Evolutionary conservation across 2,329 filamentous ascomycete species (phyloP).

Genomic region (Sphaerulina vaccinii): DNA sequence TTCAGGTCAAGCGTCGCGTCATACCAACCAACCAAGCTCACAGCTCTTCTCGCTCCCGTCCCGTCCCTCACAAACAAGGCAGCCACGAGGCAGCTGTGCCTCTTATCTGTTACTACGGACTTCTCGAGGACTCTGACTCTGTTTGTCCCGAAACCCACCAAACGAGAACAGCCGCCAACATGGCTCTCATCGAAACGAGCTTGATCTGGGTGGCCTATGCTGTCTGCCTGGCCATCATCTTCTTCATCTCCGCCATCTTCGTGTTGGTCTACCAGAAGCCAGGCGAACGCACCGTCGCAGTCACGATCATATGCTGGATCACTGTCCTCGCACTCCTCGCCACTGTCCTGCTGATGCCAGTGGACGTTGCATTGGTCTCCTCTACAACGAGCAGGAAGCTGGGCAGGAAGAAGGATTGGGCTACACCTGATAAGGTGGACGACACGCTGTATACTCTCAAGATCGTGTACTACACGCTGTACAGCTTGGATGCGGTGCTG

Average conservation of each 20-base stretch:
- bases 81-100: background rate
- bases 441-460: slow-evolving; percentile 77
- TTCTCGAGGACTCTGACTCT: background rate
- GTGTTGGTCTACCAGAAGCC: slow-evolving; percentile 90
- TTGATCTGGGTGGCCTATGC: slow-evolving; percentile 95
- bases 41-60: no score
- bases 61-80: background rate
- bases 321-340: slow-evolving; percentile 85
- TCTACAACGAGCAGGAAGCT: slow-evolving; percentile 74
- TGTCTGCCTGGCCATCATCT: slow-evolving; percentile 72
- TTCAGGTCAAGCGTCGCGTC: no score
- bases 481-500: slow-evolving; percentile 85
- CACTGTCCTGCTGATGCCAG: slow-evolving; percentile 86
- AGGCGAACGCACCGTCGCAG: slow-evolving; percentile 76
- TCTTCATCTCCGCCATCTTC: slow-evolving; percentile 76
- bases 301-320: slow-evolving; percentile 81
- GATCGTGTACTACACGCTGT: slow-evolving; percentile 88
- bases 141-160: no score
- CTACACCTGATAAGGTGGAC: slow-evolving; percentile 75
- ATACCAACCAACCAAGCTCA: background rate
- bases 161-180: slow-evolving; percentile 33
- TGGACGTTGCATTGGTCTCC: slow-evolving; percentile 92
- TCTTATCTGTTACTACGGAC: background rate
- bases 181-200: slow-evolving; percentile 77
- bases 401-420: slow-evolving; percentile 92